phyloP scores from a whole-genome alignment of 768 basidiomycete genomes.

The Suillus subluteus region DNA sequence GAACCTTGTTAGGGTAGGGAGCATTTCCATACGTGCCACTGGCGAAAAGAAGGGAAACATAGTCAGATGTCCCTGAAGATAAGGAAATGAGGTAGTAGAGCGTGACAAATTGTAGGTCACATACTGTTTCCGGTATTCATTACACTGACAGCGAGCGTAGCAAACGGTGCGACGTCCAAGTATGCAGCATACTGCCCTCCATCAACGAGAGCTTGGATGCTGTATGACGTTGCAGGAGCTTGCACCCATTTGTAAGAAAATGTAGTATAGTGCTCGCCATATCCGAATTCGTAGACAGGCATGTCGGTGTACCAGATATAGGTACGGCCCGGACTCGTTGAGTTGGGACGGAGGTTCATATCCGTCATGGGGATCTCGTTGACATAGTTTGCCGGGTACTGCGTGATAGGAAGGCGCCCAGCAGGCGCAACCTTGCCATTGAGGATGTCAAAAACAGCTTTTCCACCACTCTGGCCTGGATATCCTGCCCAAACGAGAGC shows the following conservation, averaged over 20 bases:
- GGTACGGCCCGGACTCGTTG: slow-evolving; percentile 55
- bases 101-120: background rate
- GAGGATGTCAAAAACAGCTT: slow-evolving; percentile 55
- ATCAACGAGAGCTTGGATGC: slow-evolving; percentile 44
- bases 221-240: slow-evolving; percentile 39
- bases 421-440: slow-evolving; percentile 55
- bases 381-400: slow-evolving; percentile 54
- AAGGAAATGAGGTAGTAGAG: background rate
- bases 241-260: slow-evolving; percentile 47
- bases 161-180: slow-evolving; percentile 49
- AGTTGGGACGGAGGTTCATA: slow-evolving; percentile 55
- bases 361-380: slow-evolving; percentile 58
- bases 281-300: slow-evolving; percentile 57
- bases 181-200: slow-evolving; percentile 26
- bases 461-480: slow-evolving; percentile 42
- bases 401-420: slow-evolving; percentile 56
- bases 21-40: slow-evolving; percentile 50
- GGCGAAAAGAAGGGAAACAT: slow-evolving; percentile 56
- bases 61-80: slow-evolving; percentile 48
- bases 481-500: slow-evolving; percentile 60
- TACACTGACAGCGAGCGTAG: slow-evolving; percentile 51
- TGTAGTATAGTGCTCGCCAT: slow-evolving; percentile 57
- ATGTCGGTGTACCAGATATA: slow-evolving; percentile 60
- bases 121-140: slow-evolving; percentile 47
- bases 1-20: slow-evolving; percentile 55